A percentile compares a stretch with the other conserved stretches of the same genome.
phyloP scores from a whole-genome alignment of 306 rosid species.

The Gleditsia sinensis region DNA sequence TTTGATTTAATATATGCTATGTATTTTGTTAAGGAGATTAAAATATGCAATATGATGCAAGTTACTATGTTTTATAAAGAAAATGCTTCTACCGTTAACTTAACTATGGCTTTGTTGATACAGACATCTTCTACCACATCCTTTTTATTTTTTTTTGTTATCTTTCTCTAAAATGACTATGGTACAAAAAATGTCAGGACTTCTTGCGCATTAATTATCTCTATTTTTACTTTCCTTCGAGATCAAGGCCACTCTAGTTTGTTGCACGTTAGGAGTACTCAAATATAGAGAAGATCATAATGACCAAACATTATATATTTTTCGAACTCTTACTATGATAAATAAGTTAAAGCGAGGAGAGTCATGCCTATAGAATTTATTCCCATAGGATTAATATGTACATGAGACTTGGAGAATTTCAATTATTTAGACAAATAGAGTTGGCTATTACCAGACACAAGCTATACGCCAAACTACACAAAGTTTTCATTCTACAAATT shows the following conservation, averaged over 20 bases:
- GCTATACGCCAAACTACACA: background rate
- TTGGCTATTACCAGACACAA: background rate
- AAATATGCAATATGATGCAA: constrained; percentile 27
- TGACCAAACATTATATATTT: constrained; percentile 5
- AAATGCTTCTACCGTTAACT: constrained; percentile 70
- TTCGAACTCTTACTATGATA: background rate
- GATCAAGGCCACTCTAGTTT: constrained; percentile 25
- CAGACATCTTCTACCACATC: background rate
- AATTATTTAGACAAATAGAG: background rate
- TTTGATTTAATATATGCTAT: constrained; percentile 19
- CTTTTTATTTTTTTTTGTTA: background rate
- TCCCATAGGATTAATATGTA: background rate
- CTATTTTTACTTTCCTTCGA: constrained; percentile 22
- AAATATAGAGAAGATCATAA: background rate
- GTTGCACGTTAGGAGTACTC: constrained; percentile 13
- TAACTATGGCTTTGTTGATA: background rate
- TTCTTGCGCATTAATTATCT: constrained; percentile 13
- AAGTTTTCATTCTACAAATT: background rate
- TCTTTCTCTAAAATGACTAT: background rate
- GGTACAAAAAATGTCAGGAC: background rate
- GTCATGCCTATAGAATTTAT: constrained; percentile 18
- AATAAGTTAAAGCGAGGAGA: background rate
- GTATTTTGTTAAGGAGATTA: background rate
- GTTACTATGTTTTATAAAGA: constrained; percentile 29
- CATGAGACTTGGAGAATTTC: background rate